A percentile compares a stretch with the other conserved stretches of the same genome.
phyloP scores from a whole-genome alignment of 2,329 filamentous ascomycete genomes.

The Arthrobotrys sphaeroides region DNA sequence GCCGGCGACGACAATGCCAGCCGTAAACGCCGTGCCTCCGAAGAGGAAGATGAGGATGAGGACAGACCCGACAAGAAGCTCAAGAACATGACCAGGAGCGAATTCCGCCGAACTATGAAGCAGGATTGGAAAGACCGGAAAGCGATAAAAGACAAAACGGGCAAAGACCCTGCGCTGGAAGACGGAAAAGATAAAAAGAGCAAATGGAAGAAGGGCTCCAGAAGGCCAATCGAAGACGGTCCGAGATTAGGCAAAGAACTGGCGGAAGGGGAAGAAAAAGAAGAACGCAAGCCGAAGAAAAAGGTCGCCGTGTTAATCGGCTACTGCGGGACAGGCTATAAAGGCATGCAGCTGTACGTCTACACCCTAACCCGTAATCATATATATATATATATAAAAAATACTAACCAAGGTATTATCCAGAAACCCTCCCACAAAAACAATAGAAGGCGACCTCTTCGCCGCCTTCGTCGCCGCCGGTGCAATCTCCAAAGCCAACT shows the following conservation, averaged over 20 bases:
- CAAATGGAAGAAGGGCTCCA: background rate
- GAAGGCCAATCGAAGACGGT: conserved; percentile 18
- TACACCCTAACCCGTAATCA: conserved; percentile 64
- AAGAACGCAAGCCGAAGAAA: conserved; percentile 87
- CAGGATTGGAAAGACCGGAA: conserved; percentile 44
- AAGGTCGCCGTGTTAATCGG: conserved; percentile 96
- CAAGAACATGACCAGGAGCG: conserved; percentile 40
- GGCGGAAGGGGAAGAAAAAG: conserved; percentile 60
- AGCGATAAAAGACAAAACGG: conserved; percentile 10
- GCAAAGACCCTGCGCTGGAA: conserved; percentile 3
- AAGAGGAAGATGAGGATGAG: background rate
- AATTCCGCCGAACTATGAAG: conserved; percentile 46
- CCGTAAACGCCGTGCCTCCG: conserved; percentile 29
- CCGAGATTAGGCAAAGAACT: conserved; percentile 16
- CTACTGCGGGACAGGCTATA: conserved; percentile 95
- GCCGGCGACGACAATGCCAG: conserved; percentile 11
- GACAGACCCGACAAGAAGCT: conserved; percentile 38
- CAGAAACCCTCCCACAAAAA: conserved; percentile 72
- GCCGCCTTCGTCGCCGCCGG: conserved; percentile 88
- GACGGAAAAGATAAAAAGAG: background rate
- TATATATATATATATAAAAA: background rate
- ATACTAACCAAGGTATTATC: background rate
- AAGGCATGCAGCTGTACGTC: conserved; percentile 85
- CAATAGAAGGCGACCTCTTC: conserved; percentile 96
- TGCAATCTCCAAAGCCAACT: conserved; percentile 95